Evolutionary conservation across 805 yeast genomes (phyloP).

Genomic region (Spathaspora arborariae): DNA sequence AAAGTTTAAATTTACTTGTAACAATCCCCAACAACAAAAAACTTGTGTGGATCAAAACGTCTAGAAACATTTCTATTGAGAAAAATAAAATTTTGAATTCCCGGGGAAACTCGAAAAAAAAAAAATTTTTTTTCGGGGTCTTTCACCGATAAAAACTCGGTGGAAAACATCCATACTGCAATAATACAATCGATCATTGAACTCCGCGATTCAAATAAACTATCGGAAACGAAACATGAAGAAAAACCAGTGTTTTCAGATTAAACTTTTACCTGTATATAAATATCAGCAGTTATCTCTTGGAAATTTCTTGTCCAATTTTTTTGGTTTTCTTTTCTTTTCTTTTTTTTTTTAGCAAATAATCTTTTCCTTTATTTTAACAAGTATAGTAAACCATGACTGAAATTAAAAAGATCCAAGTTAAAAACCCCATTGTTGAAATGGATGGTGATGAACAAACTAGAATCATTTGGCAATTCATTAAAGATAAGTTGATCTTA

Average conservation of each 20-base stretch:
- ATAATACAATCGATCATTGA: background rate
- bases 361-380: background rate
- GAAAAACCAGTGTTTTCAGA: too few species aligned
- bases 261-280: background rate
- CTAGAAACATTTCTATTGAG: too few species aligned
- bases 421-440: conserved; percentile 87
- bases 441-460: conserved; percentile 99
- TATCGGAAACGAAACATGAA: background rate
- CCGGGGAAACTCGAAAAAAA: background rate
- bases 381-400: conserved; percentile 1
- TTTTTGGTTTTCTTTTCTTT: background rate
- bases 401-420: conserved; percentile 55
- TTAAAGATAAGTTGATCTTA: conserved; percentile 77
- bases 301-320: background rate
- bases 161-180: background rate
- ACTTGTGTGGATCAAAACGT: too few species aligned
- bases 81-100: background rate
- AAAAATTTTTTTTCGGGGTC: background rate
- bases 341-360: background rate
- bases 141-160: background rate
- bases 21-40: too few species aligned
- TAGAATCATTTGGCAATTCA: conserved; percentile 90
- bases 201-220: background rate
- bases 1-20: too few species aligned
- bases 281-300: background rate